A percentile compares a stretch with the other conserved stretches of the same genome.
Conservation (phyloP, 768 basidiomycete genomes). For the Hygrocybe coccinea region DNA sequence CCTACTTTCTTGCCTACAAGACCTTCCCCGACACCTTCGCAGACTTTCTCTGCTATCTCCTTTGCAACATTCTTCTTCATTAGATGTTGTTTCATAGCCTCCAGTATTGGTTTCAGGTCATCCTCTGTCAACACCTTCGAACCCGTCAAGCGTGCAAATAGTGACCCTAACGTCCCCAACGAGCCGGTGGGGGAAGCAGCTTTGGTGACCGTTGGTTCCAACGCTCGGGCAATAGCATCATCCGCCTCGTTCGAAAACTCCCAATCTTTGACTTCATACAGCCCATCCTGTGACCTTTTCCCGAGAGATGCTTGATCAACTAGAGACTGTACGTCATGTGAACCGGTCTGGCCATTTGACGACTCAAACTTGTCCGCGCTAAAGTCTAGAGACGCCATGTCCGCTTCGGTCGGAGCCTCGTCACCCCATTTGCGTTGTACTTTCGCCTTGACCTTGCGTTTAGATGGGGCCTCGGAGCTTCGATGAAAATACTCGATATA, state of each 20-base stretch:
- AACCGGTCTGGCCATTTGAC: conserved; percentile 24
- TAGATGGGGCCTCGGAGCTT: conserved; percentile 62
- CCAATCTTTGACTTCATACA: conserved; percentile 71
- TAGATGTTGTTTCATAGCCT: conserved; percentile 94
- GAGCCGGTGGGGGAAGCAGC: conserved; percentile 38
- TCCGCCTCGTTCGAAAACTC: conserved; percentile 55
- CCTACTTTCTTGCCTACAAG: conserved; percentile 89
- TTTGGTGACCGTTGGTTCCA: conserved; percentile 41
- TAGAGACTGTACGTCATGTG: conserved; percentile 54
- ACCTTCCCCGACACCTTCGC: conserved; percentile 87
- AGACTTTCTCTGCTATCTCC: conserved; percentile 91
- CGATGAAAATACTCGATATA: neutral
- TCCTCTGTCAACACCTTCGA: conserved; percentile 75
- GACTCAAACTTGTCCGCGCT: conserved; percentile 53
- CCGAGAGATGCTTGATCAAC: conserved; percentile 75
- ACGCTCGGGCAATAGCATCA: conserved; percentile 56
- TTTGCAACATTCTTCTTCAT: conserved; percentile 99
- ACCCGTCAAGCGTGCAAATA: conserved; percentile 84
- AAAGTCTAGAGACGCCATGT: conserved; percentile 93
- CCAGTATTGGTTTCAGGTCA: conserved; percentile 83
- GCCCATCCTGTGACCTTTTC: conserved; percentile 63
- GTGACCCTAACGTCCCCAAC: conserved; percentile 62
- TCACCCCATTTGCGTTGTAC: conserved; percentile 90
- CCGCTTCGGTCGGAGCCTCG: conserved; percentile 68
- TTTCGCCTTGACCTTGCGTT: conserved; percentile 63